Evolutionary conservation across 805 yeast species (phyloP), one percentile per base, ranked within the genome.

Genomic region (Lachancea sp.): DNA sequence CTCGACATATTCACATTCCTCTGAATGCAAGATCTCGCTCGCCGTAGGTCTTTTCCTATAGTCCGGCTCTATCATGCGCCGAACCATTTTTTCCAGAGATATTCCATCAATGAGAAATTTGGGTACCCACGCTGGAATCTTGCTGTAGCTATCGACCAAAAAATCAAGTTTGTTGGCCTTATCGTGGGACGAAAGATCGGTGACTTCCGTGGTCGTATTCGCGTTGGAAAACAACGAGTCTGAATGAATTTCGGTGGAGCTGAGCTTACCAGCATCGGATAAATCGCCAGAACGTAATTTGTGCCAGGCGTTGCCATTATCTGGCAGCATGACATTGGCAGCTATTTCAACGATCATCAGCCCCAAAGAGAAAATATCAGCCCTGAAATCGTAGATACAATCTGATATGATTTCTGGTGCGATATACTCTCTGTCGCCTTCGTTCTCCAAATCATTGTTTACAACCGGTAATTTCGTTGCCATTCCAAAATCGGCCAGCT

Each of bases 401-500:
- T 76, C 79, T 29, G 89, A 79, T 44, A 93, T 81, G 19, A 93
- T 81, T 63, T 93, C 99, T 1, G 99, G 99, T 0, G 99, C 98
- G 66, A 93, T 93, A 65, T 93, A 93, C 62, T 91, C 96, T 43
- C 98, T 73, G 65, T 93, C 99, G 22, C 99, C 99, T 67, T 93
- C 99, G 53, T 95, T 77, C 65, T 93, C 99, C 56, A 87, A 82
- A 26, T 72, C 73, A 3, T 57, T 57, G 27, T 60, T 74, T 39
- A 77, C 77, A 16, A 81, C 79, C 0, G 98, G 98, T 43, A 80
- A 69, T 52, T 77, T 79, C 2, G 95, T 78, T 5, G 97, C 95
- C 73, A 93, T 79, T 8, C 99, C 99, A 70, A 93, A 93, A 66
- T 93, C 99, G 16, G 96, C 99, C 58, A 93, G 84, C 68, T 91